phyloP scores from a whole-genome alignment of 768 basidiomycete species.

The Termitomyces sp. region DNA sequence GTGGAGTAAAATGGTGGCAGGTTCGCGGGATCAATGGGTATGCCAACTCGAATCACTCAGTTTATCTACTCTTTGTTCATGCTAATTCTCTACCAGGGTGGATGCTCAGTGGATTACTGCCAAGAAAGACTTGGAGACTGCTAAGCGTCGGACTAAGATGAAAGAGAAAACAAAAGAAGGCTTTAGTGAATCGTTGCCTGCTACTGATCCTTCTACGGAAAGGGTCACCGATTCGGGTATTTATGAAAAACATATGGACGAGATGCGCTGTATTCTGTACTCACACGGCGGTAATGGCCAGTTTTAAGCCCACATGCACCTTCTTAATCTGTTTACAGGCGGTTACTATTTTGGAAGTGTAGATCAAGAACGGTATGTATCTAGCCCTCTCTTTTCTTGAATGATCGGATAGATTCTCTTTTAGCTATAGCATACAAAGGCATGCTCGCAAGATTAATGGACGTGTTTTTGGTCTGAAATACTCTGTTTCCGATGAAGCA shows the following conservation, averaged over 20 bases:
- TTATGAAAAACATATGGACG: constrained; percentile 72
- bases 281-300: constrained; percentile 59
- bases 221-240: constrained; percentile 22
- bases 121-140: constrained; percentile 77
- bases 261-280: constrained; percentile 81
- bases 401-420: constrained; percentile 2
- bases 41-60: constrained; percentile 8
- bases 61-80: background rate
- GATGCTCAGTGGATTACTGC: constrained; percentile 86
- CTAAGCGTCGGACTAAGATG: constrained; percentile 51
- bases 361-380: constrained; percentile 61
- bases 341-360: constrained; percentile 85
- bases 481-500: background rate
- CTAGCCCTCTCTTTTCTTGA: background rate
- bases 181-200: background rate
- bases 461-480: constrained; percentile 65
- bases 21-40: constrained; percentile 81
- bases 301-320: background rate
- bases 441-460: constrained; percentile 92
- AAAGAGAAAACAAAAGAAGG: constrained; percentile 27
- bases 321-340: constrained; percentile 29
- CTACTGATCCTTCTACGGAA: constrained; percentile 4
- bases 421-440: constrained; percentile 70
- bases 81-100: constrained; percentile 40
- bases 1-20: constrained; percentile 98